These are phyloP conservation scores for Rhododendron ovatum DNA, from an alignment of 148 eudicot species.

Conservation along the genomic window DNA sequence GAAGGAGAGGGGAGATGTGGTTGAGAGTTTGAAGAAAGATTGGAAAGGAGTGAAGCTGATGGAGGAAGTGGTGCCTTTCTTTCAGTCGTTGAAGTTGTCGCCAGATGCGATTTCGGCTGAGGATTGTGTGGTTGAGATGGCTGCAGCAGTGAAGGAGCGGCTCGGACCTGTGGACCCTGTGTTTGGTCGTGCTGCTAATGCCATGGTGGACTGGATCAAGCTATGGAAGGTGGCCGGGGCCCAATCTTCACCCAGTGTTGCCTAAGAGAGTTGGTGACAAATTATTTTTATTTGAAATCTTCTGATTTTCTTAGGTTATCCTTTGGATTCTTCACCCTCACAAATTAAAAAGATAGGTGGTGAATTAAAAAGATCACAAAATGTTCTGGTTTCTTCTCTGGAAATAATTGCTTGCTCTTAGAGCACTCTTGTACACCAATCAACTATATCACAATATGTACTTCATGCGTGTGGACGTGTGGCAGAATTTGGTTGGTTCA, in stretches of 20 bases:
- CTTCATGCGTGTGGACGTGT: background rate
- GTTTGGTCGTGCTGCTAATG: conserved; percentile 70
- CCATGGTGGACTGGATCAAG: conserved; percentile 83
- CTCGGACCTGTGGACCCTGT: conserved; percentile 44
- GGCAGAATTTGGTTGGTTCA: background rate
- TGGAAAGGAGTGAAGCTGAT: conserved; percentile 92
- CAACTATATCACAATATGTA: background rate
- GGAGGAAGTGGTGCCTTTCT: conserved; percentile 85
- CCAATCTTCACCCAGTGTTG: conserved; percentile 11
- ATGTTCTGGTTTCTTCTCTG: background rate
- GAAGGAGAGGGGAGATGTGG: conserved; percentile 71
- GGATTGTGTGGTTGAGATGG: conserved; percentile 74
- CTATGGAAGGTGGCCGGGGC: conserved; percentile 57
- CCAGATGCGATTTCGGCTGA: conserved; percentile 56
- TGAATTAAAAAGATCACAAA: background rate
- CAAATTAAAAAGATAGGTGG: background rate
- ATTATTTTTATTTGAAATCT: background rate
- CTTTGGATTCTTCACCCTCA: background rate
- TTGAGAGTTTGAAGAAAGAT: conserved; percentile 85
- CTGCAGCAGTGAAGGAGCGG: conserved; percentile 56
- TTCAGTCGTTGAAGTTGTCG: conserved; percentile 59
- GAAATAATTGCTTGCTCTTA: background rate
- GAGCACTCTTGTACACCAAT: background rate
- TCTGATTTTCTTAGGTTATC: background rate
- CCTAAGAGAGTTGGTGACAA: background rate